Conservation (phyloP, 2,329 filamentous ascomycete genomes). For the Dryadomyces sulphureus region DNA sequence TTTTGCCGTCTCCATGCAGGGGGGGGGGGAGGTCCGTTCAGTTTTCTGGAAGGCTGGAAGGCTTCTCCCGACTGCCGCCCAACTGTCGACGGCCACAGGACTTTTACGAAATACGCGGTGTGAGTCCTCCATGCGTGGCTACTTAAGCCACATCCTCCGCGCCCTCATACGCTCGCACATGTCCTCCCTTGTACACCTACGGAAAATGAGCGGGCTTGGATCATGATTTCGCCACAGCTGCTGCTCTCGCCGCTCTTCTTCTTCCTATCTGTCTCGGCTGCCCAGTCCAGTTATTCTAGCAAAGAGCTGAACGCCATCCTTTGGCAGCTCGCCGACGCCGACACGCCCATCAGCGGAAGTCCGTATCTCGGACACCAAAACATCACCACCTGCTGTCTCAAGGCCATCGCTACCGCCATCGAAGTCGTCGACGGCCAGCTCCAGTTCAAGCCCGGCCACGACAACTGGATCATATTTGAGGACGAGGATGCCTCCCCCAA, state of each 20-base stretch:
- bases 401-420: slow-evolving; percentile 12
- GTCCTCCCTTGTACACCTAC: too few species aligned
- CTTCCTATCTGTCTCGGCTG: neutral
- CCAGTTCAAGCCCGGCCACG: neutral
- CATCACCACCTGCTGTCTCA: slow-evolving; percentile 15
- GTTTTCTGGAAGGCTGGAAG: too few species aligned
- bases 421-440: slow-evolving; percentile 7
- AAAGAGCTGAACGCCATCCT: slow-evolving; percentile 6
- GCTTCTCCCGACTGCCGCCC: too few species aligned
- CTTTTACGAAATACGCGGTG: too few species aligned
- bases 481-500: neutral
- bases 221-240: neutral
- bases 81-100: too few species aligned
- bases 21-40: too few species aligned
- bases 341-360: neutral
- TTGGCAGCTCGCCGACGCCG: slow-evolving; percentile 7
- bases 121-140: too few species aligned
- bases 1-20: too few species aligned
- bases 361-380: slow-evolving; percentile 12
- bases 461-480: slow-evolving; percentile 6
- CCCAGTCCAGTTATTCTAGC: neutral
- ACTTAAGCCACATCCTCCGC: too few species aligned
- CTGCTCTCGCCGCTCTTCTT: neutral
- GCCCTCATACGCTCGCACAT: too few species aligned
- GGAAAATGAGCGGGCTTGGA: too few species aligned